Evolutionary conservation across 768 basidiomycete genomes (phyloP), one percentile per base, ranked within the genome.

Genomic region (Mycena amicta): DNA sequence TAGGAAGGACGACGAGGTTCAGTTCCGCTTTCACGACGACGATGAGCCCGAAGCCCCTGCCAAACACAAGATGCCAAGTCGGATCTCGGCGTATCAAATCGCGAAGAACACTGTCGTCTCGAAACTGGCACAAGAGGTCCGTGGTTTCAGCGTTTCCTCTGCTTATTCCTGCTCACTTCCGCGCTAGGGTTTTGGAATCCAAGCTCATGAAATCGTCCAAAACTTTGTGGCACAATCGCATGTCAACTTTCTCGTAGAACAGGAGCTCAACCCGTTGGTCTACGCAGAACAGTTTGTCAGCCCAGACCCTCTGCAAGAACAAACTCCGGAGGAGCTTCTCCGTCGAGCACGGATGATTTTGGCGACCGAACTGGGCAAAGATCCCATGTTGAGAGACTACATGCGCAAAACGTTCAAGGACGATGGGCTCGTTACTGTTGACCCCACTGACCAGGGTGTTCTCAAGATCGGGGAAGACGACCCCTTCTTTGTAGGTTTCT

Each of bases 211-310:
- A 69, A 81, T 96, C 45, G 93, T 95, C n/a, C 82, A 85, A 52
- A 95, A 95, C 68, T 93, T 93, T 72, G 70, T 87, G 31, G 77
- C 83, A 2, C 75, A 77, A 37, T 78, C 81, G 56, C 85, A 80
- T 60, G 74, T 83, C 20, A 83, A 88, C 70, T 89, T 89, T 66
- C 81, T 88, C 29, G 89, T 90, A 30, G 95, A 99, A 70, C 88
- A 89, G 57, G 90, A 91, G 25, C 68, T 92, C 52, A 83, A 86
- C 57, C 97, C 97, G 1, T 69, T 82, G 6, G 86, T 85, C 0
- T 90, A 86, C 65, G 96, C 95, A 5, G 93, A 96, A 67, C 90
- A 92, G 65, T 98, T 88, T 72, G 83, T 81, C 15, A 90, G 90
- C 64, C 82, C 87, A 2, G 87, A 90, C 67, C 83, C 84, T 4